phyloP scores from a whole-genome alignment of 768 basidiomycete species.

The Tricholoma furcatifolium region DNA sequence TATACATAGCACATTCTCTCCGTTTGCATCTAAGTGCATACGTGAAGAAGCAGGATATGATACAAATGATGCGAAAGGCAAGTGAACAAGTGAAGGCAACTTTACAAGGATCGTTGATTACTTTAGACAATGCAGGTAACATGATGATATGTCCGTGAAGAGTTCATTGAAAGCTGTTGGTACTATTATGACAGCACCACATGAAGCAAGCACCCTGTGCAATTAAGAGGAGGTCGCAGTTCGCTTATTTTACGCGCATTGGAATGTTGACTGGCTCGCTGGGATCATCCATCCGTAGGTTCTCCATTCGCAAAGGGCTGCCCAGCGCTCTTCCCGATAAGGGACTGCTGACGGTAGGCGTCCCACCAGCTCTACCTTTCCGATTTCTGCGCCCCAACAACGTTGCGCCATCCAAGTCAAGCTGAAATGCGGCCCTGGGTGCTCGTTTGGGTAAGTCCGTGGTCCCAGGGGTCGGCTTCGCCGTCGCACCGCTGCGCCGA shows the following conservation, averaged over 20 bases:
- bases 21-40: too few species aligned
- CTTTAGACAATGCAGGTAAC: too few species aligned
- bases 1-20: too few species aligned
- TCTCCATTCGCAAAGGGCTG: conserved; percentile 26
- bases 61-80: too few species aligned
- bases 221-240: background rate
- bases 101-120: too few species aligned
- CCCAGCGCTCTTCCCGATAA: conserved; percentile 29
- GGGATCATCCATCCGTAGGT: conserved; percentile 18
- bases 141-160: too few species aligned
- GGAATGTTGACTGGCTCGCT: conserved; percentile 21
- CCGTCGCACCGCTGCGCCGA: conserved; percentile 31
- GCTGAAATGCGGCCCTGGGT: conserved; percentile 57
- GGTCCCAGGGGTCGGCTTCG: conserved; percentile 9
- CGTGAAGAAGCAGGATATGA: too few species aligned
- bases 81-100: too few species aligned
- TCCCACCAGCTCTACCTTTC: conserved; percentile 24
- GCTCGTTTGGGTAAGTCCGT: conserved; percentile 11
- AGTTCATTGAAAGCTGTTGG: too few species aligned
- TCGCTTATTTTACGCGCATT: conserved; percentile 17
- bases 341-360: conserved; percentile 30
- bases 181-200: too few species aligned
- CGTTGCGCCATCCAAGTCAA: conserved; percentile 86
- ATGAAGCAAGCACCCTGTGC: too few species aligned
- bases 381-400: conserved; percentile 72